Base-by-base conservation (phyloP, 495 filamentous ascomycete species). In the Xylaria longipes region DNA sequence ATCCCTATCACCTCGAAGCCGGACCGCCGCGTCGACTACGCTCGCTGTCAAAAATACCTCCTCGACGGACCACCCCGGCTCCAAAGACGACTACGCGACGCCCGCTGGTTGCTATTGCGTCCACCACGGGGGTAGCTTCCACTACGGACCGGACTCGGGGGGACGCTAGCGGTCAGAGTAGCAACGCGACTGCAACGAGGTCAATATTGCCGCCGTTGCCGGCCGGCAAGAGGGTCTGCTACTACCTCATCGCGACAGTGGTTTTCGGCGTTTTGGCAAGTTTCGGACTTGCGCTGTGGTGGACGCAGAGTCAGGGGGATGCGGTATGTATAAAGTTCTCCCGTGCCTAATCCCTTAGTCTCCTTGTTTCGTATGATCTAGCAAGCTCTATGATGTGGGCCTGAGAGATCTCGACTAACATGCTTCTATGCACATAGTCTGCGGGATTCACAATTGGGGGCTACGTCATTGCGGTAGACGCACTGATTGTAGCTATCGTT, bases 1-100 rank as follows among this genome's bases (percentile, higher is more conserved):
- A 65, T 12, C 63, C 63, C 20, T 65, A 65, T 25, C 31, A 50
- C 29, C 63, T 65, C 20, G 63, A 65, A n/a, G 63, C 63, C 45
- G 63, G 63, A 11, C 63, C 63, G 0, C 63, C 63, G 11, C 63
- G 63, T 7, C 63, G 45, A 35, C 20, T 22, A 5, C 61, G 60
- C 17, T 9, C 58, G 1, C 20, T 17, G 22, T 35, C 35, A 17
- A 63, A 14, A 15, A 8, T 29, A 15, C 31, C 41, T 64, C 61
- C 61, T 22, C 33, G 9, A 1, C 41, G 61, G 41, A 29, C 12
- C 9, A 15, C 15, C 3, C 25, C 25, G 5, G 41, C 25, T 27
- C 25, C 5, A 9, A 64, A 64, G 20, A 25, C 11, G 5, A 15
- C 12, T 20, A 20, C 52, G 12, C 25, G 17, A 25, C 45, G 45